A percentile compares a stretch with the other conserved stretches of the same genome.
Evolutionary conservation across 345 rosid genomes (phyloP).

Genomic region (Hibiscus tridactylites): DNA sequence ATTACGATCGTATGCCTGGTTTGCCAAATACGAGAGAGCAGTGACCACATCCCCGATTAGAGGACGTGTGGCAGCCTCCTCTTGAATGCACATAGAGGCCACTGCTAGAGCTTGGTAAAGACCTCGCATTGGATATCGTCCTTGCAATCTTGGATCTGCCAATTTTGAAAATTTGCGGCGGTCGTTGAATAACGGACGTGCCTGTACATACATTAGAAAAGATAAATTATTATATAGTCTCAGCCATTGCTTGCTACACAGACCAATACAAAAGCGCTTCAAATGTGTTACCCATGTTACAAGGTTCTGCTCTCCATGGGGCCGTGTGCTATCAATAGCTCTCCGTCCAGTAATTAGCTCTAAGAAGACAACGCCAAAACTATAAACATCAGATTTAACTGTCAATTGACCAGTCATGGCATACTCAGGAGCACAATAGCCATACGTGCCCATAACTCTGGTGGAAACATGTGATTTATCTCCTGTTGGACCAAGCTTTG

Average conservation of each 20-base stretch:
- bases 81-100: conserved; percentile 98
- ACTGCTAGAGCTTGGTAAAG: conserved; percentile 94
- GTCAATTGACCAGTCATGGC: conserved; percentile 99
- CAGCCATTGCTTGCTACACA: neutral
- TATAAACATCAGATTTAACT: conserved; percentile 90
- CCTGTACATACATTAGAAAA: conserved; percentile 33
- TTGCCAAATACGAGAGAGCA: conserved; percentile 87
- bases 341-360: conserved; percentile 95
- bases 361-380: conserved; percentile 91
- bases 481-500: conserved; percentile 95
- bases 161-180: conserved; percentile 66
- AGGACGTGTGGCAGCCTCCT: conserved; percentile 90
- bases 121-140: conserved; percentile 80
- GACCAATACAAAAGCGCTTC: too few species aligned
- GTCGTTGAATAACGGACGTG: conserved; percentile 79
- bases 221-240: neutral
- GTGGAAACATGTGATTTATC: conserved; percentile 99
- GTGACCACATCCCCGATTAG: conserved; percentile 88
- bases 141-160: conserved; percentile 75
- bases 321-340: conserved; percentile 78
- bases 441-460: conserved; percentile 98
- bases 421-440: conserved; percentile 98
- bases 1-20: conserved; percentile 73
- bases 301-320: conserved; percentile 95
- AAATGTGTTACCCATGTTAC: conserved; percentile 69